Evolutionary conservation across 768 basidiomycete genomes (phyloP).

Genomic region (Boletus rubroflammeus): DNA sequence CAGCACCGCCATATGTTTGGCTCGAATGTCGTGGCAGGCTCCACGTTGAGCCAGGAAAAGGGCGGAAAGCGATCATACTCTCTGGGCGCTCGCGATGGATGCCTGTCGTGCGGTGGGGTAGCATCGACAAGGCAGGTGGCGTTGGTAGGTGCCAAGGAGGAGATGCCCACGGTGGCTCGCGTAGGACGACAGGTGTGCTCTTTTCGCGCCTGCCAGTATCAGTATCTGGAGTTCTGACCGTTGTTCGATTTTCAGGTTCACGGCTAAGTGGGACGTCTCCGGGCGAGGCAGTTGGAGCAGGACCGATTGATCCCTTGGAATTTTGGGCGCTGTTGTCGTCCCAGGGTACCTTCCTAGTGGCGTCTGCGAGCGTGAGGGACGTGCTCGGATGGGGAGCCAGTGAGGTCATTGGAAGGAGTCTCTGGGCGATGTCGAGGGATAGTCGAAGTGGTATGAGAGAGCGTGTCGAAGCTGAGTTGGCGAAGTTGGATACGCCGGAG

Average conservation of each 20-base stretch:
- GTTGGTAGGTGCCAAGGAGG: not conserved
- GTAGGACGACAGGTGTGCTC: conserved; percentile 23
- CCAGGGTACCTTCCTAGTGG: conserved; percentile 48
- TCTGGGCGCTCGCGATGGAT: conserved; percentile 72
- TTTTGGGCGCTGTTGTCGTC: conserved; percentile 53
- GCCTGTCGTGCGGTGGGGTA: conserved; percentile 58
- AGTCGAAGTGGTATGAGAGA: conserved; percentile 15
- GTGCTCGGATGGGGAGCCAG: conserved; percentile 61
- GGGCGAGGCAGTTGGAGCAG: not conserved
- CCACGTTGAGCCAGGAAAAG: conserved; percentile 90
- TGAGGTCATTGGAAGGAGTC: conserved; percentile 49
- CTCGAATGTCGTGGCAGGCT: conserved; percentile 86
- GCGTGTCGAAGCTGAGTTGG: conserved; percentile 27
- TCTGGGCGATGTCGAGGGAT: conserved; percentile 39
- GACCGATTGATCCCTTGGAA: conserved; percentile 25
- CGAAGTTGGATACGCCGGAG: conserved; percentile 15
- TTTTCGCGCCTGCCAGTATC: not conserved
- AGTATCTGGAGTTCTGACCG: not conserved
- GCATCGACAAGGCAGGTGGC: conserved; percentile 49
- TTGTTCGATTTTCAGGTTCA: conserved; percentile 5
- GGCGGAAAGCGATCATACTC: conserved; percentile 91
- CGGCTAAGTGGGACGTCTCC: not conserved
- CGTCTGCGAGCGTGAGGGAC: conserved; percentile 50
- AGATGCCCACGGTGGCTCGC: not conserved
- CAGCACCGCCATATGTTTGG: conserved; percentile 65